phyloP scores from a whole-genome alignment of 345 rosid genomes.

The Trapa bicornis region DNA sequence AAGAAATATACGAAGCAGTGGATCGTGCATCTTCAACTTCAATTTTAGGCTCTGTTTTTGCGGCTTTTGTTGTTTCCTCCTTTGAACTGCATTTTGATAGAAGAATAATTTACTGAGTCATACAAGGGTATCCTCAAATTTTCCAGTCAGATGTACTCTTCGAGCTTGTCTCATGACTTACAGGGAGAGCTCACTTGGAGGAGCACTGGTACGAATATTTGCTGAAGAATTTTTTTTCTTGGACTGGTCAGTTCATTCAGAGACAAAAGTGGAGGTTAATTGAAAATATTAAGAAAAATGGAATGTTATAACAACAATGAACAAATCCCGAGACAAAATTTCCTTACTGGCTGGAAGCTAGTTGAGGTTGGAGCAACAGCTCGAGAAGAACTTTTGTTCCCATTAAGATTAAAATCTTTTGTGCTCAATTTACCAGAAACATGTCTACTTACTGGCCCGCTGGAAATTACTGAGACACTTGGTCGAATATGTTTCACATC shows the following conservation, averaged over 20 bases:
- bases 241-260: conserved; percentile 1
- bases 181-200: conserved; percentile 9
- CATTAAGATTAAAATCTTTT: conserved; percentile 15
- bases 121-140: neutral
- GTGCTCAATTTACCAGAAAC: conserved; percentile 17
- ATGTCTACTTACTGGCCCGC: conserved; percentile 20
- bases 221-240: neutral
- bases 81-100: conserved; percentile 32
- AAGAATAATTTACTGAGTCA: neutral
- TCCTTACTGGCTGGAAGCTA: conserved; percentile 1
- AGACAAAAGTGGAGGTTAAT: neutral
- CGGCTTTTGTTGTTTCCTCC: conserved; percentile 34
- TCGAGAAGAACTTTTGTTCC: neutral
- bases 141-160: neutral
- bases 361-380: neutral
- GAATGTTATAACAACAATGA: neutral
- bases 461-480: conserved; percentile 16
- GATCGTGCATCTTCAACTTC: conserved; percentile 77
- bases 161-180: neutral
- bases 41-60: conserved; percentile 20
- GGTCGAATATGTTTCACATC: conserved; percentile 26
- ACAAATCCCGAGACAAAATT: neutral
- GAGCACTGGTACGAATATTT: neutral
- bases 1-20: conserved; percentile 56
- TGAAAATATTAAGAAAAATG: neutral